Evolutionary conservation across 164 flowering plant species (phyloP), one percentile per base, ranked within the genome.

Genomic region (Saururus chinensis): DNA sequence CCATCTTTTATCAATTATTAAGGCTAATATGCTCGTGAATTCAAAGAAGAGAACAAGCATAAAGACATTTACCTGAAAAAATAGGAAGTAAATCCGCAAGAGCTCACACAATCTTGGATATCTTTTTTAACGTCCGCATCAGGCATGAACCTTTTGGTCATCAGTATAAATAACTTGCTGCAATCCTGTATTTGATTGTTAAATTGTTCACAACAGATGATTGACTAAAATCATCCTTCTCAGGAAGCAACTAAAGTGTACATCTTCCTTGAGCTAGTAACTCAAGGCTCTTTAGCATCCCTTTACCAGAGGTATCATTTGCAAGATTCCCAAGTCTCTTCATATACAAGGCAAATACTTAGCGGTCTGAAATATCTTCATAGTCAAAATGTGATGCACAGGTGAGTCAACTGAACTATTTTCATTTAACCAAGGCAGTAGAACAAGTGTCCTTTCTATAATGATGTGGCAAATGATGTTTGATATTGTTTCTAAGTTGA

Each of bases 291-390:
- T 66, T 86, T 95, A 61, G 64, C 77, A 53, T 78, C 59, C 40
- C 83, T 95, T 16, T 91, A 95, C 73, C 83, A 74, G 68, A 81
- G 26, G 63, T 88, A 83, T 68, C 48, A 66, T 68, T 85, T 95
- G 55, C 61, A 66, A 72, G 96, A 93, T 63, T 81, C 95, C 60
- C 86, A 76, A 65, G 97, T 85, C 48, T 88, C 89, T 70, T 72
- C 76, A 49, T 95, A 95, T 68, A 89, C 99, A 68, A 79, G 95
- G 69, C 99, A 95, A 79, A 95, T 95, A 63, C 76, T 95, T 42
- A 71, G 62, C 66, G 99, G 99, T 60, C 74, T 95, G 83, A 84
- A 83, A 79, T 95, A 91, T 81, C 93, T 95, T 67, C 99, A 91
- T 74, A 93, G 84, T 53, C 83, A 71, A 64, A 57, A 77, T 65